Conservation (phyloP, 441 rosid genomes). For the Capsella rubella region DNA sequence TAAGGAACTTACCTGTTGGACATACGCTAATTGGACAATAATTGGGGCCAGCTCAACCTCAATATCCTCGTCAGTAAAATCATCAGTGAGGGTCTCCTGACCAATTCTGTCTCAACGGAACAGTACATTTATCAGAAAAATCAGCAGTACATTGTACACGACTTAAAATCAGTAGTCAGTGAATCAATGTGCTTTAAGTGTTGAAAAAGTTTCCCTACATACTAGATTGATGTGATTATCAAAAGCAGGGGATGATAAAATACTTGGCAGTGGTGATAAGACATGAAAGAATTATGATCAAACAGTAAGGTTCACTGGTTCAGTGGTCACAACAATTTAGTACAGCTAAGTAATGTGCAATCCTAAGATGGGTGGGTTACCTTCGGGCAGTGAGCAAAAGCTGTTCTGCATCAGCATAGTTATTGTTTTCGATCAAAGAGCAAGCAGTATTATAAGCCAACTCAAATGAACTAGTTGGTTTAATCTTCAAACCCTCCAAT, state of each 20-base stretch:
- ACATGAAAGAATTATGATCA: not conserved
- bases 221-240: slow-evolving; percentile 13
- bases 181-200: not conserved
- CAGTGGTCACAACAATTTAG: not conserved
- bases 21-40: slow-evolving; percentile 81
- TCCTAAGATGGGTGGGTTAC: slow-evolving; percentile 41
- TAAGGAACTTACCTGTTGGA: slow-evolving; percentile 65
- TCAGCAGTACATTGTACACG: slow-evolving; percentile 14
- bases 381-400: slow-evolving; percentile 84
- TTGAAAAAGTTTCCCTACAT: slow-evolving; percentile 17
- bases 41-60: slow-evolving; percentile 92
- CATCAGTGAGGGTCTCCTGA: slow-evolving; percentile 83
- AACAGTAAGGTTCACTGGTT: not conserved
- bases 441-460: slow-evolving; percentile 88
- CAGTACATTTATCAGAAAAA: slow-evolving; percentile 9
- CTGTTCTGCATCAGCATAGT: slow-evolving; percentile 76
- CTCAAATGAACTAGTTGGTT: slow-evolving; percentile 73
- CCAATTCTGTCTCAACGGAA: slow-evolving; percentile 69
- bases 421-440: slow-evolving; percentile 72
- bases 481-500: slow-evolving; percentile 68
- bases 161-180: slow-evolving; percentile 5
- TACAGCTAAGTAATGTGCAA: not conserved
- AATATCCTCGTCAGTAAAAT: slow-evolving; percentile 76
- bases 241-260: not conserved
- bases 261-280: slow-evolving; percentile 1